These are phyloP conservation scores for Agastache rugosa DNA, from an alignment of 257 asterid species.

Conservation along the genomic window DNA sequence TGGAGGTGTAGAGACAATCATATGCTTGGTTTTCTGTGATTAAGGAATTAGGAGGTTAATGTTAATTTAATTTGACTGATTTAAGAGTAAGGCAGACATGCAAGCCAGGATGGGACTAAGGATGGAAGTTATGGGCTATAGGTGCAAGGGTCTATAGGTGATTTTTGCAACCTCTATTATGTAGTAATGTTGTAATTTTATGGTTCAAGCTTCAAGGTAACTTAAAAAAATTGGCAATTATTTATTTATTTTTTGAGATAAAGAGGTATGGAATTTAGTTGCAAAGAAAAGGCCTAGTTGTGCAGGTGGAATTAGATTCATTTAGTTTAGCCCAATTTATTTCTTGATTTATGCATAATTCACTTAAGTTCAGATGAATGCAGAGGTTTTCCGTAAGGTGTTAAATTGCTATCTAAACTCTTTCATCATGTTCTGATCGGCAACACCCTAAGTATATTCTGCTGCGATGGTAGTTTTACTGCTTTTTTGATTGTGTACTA, in stretches of 20 bases:
- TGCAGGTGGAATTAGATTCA: conserved; percentile 7
- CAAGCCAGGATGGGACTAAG: conserved; percentile 7
- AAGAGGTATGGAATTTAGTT: background rate
- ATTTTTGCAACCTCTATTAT: background rate
- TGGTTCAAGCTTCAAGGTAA: conserved; percentile 14
- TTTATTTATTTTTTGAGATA: too few relatives aligned
- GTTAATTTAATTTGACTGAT: too few relatives aligned
- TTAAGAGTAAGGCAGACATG: background rate
- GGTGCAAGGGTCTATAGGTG: background rate
- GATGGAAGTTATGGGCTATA: conserved; percentile 10
- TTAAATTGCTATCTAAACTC: background rate
- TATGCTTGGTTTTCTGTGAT: background rate
- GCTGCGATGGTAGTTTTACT: background rate
- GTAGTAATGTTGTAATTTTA: background rate
- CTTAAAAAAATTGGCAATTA: background rate
- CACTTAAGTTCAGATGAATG: background rate
- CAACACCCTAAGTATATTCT: background rate
- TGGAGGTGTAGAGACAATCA: background rate
- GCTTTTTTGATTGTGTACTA: background rate
- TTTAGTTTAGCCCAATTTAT: background rate
- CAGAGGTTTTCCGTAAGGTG: background rate
- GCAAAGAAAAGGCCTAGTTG: background rate
- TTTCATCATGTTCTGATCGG: background rate
- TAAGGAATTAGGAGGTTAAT: background rate
- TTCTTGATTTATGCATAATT: background rate